These are phyloP conservation scores for Mycena indigotica DNA, from an alignment of 768 basidiomycete genomes.

Conservation along the genomic window DNA sequence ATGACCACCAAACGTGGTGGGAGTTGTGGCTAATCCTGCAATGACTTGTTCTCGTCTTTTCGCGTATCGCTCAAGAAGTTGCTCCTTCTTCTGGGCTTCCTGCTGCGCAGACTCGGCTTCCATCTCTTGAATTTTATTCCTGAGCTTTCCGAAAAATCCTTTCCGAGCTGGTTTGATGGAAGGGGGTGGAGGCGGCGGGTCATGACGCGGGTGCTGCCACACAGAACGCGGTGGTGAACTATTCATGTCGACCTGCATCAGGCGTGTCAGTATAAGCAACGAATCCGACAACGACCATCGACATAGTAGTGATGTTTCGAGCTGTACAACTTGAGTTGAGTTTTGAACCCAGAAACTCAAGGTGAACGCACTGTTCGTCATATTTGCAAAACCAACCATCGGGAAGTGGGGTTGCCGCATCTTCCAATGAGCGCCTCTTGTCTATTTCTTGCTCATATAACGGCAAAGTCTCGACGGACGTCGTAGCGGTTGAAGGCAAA, in stretches of 20 bases:
- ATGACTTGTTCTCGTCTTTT: constrained; percentile 19
- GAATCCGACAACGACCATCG: neutral
- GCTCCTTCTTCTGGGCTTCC: constrained; percentile 8
- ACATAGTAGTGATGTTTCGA: constrained; percentile 24
- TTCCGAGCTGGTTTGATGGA: constrained; percentile 4
- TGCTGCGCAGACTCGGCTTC: constrained; percentile 13
- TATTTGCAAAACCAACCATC: constrained; percentile 18
- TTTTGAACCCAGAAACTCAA: too few species aligned
- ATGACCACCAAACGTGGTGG: constrained; percentile 8
- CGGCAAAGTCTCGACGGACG: constrained; percentile 20
- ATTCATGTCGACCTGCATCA: constrained; percentile 22
- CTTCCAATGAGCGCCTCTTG: constrained; percentile 17
- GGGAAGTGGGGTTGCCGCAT: constrained; percentile 18
- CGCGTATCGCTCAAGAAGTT: constrained; percentile 19
- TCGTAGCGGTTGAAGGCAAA: neutral
- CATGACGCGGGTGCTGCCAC: constrained; percentile 18
- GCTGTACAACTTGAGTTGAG: neutral
- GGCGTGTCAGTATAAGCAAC: neutral
- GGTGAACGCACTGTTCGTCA: constrained; percentile 11
- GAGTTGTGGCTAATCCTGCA: constrained; percentile 6
- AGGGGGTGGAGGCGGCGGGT: constrained; percentile 1
- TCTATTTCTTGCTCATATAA: constrained; percentile 11
- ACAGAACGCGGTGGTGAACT: constrained; percentile 16
- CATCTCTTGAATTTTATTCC: constrained; percentile 17
- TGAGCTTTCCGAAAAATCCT: constrained; percentile 18